Conservation (phyloP, 164 flowering plant species). For the Berberis thunbergii region DNA sequence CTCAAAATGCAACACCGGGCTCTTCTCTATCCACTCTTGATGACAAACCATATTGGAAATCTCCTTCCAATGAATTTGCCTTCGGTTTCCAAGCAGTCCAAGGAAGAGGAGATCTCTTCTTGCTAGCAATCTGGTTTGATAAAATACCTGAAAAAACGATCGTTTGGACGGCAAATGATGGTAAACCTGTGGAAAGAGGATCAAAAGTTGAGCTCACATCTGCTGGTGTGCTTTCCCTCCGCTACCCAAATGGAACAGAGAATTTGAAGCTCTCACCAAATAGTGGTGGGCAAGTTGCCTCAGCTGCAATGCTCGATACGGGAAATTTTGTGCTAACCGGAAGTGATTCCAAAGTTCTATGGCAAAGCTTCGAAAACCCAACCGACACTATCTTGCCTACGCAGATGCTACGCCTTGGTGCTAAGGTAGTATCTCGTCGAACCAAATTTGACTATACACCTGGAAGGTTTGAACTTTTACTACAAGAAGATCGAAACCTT, state of each 20-base stretch:
- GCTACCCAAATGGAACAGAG: conserved; percentile 13
- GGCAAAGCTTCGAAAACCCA: conserved; percentile 31
- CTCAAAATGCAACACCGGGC: conserved; percentile 11
- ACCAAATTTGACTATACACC: conserved; percentile 16
- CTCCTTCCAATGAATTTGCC: conserved; percentile 27
- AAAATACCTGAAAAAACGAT: conserved; percentile 24
- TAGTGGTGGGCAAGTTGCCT: conserved; percentile 2
- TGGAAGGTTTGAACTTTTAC: conserved; percentile 16
- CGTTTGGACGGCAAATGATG: conserved; percentile 31
- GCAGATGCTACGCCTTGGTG: conserved; percentile 10
- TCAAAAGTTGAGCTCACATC: conserved; percentile 22
- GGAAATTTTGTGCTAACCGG: conserved; percentile 33
- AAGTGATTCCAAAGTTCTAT: not conserved
- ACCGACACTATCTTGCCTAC: conserved; percentile 34
- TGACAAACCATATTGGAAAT: conserved; percentile 14
- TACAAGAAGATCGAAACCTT: conserved; percentile 4
- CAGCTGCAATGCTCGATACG: conserved; percentile 33
- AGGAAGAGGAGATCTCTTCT: conserved; percentile 5
- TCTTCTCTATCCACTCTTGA: conserved; percentile 9
- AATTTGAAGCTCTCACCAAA: conserved; percentile 9
- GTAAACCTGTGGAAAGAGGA: conserved; percentile 18
- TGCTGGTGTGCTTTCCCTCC: conserved; percentile 21
- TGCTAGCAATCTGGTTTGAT: conserved; percentile 33
- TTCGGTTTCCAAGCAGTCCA: conserved; percentile 18
- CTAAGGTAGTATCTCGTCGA: conserved; percentile 11